Evolutionary conservation across 2,329 filamentous ascomycete species (phyloP).

Genomic region (Magnaporthiopsis rhizophila): DNA sequence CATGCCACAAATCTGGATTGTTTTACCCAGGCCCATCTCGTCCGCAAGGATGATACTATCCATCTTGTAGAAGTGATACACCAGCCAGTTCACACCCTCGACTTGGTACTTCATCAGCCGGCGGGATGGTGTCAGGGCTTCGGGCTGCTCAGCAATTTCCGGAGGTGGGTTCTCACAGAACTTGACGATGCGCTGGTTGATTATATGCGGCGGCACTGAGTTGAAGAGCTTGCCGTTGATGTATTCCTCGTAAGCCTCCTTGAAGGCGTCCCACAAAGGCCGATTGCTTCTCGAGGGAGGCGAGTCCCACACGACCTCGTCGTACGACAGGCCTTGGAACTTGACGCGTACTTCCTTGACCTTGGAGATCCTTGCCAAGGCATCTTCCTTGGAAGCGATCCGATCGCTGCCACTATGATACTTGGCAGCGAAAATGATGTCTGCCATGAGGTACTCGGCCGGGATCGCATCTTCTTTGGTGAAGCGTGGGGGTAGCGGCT

Average conservation of each 20-base stretch:
- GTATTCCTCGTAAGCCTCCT: conserved; percentile 78
- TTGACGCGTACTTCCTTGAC: conserved; percentile 75
- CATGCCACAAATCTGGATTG: conserved; percentile 82
- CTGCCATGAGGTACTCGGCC: conserved; percentile 75
- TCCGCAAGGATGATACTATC: conserved; percentile 90
- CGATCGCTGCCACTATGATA: conserved; percentile 35
- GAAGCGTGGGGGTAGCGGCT: conserved; percentile 56
- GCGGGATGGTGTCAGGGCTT: conserved; percentile 59
- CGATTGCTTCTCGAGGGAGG: conserved; percentile 59
- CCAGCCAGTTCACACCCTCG: conserved; percentile 90
- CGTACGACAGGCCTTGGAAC: conserved; percentile 85
- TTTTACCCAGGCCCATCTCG: conserved; percentile 98
- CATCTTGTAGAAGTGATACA: conserved; percentile 76
- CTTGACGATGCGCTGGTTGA: conserved; percentile 61
- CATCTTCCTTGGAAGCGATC: conserved; percentile 52
- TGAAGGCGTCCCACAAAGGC: conserved; percentile 71
- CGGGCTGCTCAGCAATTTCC: conserved; percentile 64
- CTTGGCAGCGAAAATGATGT: conserved; percentile 80
- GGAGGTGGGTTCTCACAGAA: conserved; percentile 60
- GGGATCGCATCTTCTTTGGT: conserved; percentile 72
- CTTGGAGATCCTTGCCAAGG: conserved; percentile 62
- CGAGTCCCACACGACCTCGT: conserved; percentile 83
- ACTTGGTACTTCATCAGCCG: conserved; percentile 90
- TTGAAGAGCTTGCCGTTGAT: conserved; percentile 68
- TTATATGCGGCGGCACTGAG: conserved; percentile 43